Percentiles rank a stretch among this genome's conserved stretches.
Conservation (phyloP, 1,284 basidiomycete genomes). For the Malassezia restricta region DNA sequence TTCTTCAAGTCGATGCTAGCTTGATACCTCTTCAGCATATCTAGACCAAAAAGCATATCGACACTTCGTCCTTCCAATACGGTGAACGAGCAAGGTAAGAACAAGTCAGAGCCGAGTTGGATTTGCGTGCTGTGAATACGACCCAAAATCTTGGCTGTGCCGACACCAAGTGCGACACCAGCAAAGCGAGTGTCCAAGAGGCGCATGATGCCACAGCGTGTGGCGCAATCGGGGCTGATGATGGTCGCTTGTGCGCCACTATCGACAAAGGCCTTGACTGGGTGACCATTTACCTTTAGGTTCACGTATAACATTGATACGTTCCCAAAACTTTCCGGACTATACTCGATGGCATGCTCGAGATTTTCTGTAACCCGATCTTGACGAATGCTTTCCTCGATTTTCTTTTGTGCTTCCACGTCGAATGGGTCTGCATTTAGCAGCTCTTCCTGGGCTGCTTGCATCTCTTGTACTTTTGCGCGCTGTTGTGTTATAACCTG, state of each 20-base stretch:
- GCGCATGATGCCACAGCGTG: slow-evolving; percentile 86
- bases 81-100: slow-evolving; percentile 81
- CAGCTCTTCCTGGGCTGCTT: slow-evolving; percentile 58
- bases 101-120: slow-evolving; percentile 63
- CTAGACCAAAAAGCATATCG: slow-evolving; percentile 84
- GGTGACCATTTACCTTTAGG: slow-evolving; percentile 63
- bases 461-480: slow-evolving; percentile 39
- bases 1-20: slow-evolving; percentile 85
- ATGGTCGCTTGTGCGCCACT: slow-evolving; percentile 93
- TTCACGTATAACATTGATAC: slow-evolving; percentile 96
- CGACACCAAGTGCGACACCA: slow-evolving; percentile 87
- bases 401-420: slow-evolving; percentile 65
- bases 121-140: slow-evolving; percentile 86
- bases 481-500: slow-evolving; percentile 21
- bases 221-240: slow-evolving; percentile 83
- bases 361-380: slow-evolving; percentile 66
- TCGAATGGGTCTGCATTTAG: slow-evolving; percentile 71
- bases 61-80: slow-evolving; percentile 88
- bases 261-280: slow-evolving; percentile 92
- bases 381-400: slow-evolving; percentile 84
- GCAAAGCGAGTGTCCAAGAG: slow-evolving; percentile 74
- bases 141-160: slow-evolving; percentile 85
- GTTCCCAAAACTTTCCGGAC: slow-evolving; percentile 78
- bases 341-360: slow-evolving; percentile 46
- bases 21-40: slow-evolving; percentile 96